Evolutionary conservation across 148 eudicot genomes (phyloP).

Genomic region (Pouteria glomerata): DNA sequence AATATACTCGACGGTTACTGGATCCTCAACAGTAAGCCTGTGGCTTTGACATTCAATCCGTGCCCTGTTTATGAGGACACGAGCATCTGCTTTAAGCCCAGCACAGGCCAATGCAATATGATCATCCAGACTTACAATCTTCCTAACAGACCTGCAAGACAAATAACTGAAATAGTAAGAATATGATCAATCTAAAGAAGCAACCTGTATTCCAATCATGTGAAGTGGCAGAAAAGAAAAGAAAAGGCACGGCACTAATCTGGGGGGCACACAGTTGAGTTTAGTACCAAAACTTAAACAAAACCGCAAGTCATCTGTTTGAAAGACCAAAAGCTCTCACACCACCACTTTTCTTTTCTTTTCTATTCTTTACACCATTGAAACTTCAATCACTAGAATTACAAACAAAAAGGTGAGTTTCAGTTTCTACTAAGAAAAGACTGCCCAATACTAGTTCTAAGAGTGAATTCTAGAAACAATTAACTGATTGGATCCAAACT

Average conservation of each 20-base stretch:
- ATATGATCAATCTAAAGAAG: neutral
- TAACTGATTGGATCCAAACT: too few species aligned
- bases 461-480: too few species aligned
- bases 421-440: neutral
- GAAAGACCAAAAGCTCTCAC: slow-evolving; percentile 99
- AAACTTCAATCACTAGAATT: too few species aligned
- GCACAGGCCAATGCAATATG: slow-evolving; percentile 98
- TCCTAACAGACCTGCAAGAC: slow-evolving; percentile 71
- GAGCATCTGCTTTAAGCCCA: slow-evolving; percentile 98
- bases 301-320: too few species aligned
- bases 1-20: slow-evolving; percentile 90
- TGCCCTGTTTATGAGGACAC: slow-evolving; percentile 88
- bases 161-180: slow-evolving; percentile 2
- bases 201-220: too few species aligned
- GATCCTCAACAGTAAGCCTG: slow-evolving; percentile 93
- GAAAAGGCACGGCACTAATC: neutral
- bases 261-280: too few species aligned
- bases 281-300: too few species aligned
- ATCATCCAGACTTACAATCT: slow-evolving; percentile 83
- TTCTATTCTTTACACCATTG: too few species aligned
- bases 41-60: slow-evolving; percentile 98
- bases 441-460: too few species aligned
- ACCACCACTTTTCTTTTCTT: slow-evolving; percentile 99
- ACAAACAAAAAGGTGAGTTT: neutral
- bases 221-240: neutral